Percentiles rank a stretch among this genome's conserved stretches.
phyloP scores from a whole-genome alignment of 345 rosid genomes.

The Hibiscus tridactylites region DNA sequence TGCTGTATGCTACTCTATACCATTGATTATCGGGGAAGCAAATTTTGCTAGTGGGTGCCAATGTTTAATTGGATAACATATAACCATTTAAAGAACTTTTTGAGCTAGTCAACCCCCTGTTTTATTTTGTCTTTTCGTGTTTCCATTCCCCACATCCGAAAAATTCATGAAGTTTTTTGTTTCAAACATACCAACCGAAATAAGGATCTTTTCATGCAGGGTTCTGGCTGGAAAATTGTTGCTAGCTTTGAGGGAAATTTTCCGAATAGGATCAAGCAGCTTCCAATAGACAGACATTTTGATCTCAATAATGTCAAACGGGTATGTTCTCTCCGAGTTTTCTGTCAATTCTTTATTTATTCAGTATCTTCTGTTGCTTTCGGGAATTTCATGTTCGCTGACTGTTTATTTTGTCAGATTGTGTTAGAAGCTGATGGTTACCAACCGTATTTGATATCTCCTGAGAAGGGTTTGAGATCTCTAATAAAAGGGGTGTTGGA shows the following conservation, averaged over 20 bases:
- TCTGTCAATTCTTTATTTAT: background rate
- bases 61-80: background rate
- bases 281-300: conserved; percentile 93
- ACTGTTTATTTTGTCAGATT: conserved; percentile 32
- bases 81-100: background rate
- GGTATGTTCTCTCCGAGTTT: conserved; percentile 13
- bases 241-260: conserved; percentile 96
- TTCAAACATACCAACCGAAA: background rate
- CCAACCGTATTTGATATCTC: conserved; percentile 82
- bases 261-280: conserved; percentile 91
- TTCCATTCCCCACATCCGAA: background rate
- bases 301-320: conserved; percentile 68
- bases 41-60: background rate
- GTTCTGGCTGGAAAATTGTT: conserved; percentile 97
- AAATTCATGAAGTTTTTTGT: background rate
- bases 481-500: conserved; percentile 69
- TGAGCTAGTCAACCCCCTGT: background rate
- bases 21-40: background rate
- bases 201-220: conserved; percentile 38
- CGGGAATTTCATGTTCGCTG: background rate
- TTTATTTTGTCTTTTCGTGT: background rate
- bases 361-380: background rate
- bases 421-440: conserved; percentile 85
- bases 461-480: conserved; percentile 76
- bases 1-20: background rate